These are phyloP conservation scores for Cochlearia excelsa DNA, from an alignment of 345 rosid genomes.

Conservation along the genomic window DNA sequence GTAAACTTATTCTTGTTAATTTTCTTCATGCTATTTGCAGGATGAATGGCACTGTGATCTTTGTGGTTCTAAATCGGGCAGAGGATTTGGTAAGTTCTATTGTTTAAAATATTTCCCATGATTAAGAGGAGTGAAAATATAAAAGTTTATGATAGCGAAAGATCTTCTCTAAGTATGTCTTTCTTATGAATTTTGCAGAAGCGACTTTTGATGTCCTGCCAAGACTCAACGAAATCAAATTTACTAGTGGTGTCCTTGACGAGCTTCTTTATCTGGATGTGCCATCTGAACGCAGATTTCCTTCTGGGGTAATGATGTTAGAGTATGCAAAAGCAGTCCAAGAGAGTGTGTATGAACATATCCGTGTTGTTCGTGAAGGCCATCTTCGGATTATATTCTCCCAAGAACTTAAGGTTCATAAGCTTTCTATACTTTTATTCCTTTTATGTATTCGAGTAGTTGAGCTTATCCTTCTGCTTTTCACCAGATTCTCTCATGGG, in stretches of 20 bases:
- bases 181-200: conserved; percentile 50
- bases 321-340: conserved; percentile 92
- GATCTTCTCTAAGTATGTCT: conserved; percentile 11
- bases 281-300: conserved; percentile 75
- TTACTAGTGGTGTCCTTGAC: conserved; percentile 91
- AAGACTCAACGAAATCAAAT: conserved; percentile 92
- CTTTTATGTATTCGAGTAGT: conserved; percentile 6
- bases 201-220: conserved; percentile 96
- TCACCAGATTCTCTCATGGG: conserved; percentile 88
- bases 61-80: conserved; percentile 87
- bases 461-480: conserved; percentile 20
- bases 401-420: conserved; percentile 77
- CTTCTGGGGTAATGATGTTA: conserved; percentile 78
- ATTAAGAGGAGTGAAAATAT: background rate
- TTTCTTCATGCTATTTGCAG: conserved; percentile 39
- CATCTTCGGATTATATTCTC: conserved; percentile 86
- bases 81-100: conserved; percentile 85
- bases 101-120: conserved; percentile 1
- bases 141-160: background rate
- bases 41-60: conserved; percentile 98
- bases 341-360: conserved; percentile 94
- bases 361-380: conserved; percentile 98
- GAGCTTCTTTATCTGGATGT: conserved; percentile 86
- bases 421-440: conserved; percentile 16
- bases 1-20: background rate